A percentile compares a stretch with the other conserved stretches of the same genome.
These are phyloP conservation scores for Dendrothele bispora DNA, from an alignment of 768 basidiomycete species.

Conservation along the genomic window DNA sequence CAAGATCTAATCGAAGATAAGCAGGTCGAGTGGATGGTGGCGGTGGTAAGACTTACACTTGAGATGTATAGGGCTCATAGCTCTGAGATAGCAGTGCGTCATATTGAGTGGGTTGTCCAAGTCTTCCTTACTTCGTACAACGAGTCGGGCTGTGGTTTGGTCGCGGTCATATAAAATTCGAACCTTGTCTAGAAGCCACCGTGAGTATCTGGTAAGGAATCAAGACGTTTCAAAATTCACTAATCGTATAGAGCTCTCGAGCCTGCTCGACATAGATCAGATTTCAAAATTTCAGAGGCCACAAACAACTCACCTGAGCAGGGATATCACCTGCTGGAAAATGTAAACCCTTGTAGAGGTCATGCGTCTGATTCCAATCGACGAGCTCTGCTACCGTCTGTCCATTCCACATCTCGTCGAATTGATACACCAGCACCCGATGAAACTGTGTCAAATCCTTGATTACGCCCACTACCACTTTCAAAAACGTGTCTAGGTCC, in stretches of 20 bases:
- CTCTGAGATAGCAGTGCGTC: slow-evolving; percentile 83
- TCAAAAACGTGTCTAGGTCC: slow-evolving; percentile 67
- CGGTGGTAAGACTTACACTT: slow-evolving; percentile 51
- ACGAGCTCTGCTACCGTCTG: slow-evolving; percentile 78
- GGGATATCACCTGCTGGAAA: slow-evolving; percentile 74
- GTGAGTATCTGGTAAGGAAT: background rate
- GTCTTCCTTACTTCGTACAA: slow-evolving; percentile 61
- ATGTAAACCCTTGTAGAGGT: slow-evolving; percentile 70
- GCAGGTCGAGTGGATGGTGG: slow-evolving; percentile 8
- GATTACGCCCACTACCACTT: slow-evolving; percentile 67
- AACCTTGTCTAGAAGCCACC: slow-evolving; percentile 57
- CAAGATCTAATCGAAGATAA: slow-evolving; percentile 48
- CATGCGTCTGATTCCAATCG: slow-evolving; percentile 73
- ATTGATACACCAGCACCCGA: slow-evolving; percentile 79
- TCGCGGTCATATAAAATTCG: slow-evolving; percentile 73
- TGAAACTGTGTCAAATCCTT: slow-evolving; percentile 84
- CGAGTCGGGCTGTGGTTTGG: slow-evolving; percentile 71
- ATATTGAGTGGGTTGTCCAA: slow-evolving; percentile 75
- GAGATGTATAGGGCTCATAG: slow-evolving; percentile 85
- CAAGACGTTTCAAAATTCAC: slow-evolving; percentile 30
- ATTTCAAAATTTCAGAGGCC: background rate
- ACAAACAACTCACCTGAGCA: slow-evolving; percentile 55
- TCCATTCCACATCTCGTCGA: slow-evolving; percentile 79
- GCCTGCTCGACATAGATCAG: slow-evolving; percentile 39
- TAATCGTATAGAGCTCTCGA: slow-evolving; percentile 65